phyloP scores from a whole-genome alignment of 2,329 filamentous ascomycete species.

The Calonectria crousiana region DNA sequence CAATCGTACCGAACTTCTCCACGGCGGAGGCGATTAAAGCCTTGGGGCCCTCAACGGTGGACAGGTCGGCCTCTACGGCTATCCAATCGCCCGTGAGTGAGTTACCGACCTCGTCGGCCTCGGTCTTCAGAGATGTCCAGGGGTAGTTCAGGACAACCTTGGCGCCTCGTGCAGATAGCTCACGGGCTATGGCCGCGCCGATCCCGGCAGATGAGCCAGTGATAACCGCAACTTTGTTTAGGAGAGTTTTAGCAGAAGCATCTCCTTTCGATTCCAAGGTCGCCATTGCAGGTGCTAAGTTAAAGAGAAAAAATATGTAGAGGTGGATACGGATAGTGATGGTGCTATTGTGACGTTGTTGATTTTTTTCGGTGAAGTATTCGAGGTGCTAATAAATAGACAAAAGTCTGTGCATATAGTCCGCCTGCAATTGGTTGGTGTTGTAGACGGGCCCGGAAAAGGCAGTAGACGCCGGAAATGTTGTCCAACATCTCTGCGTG shows the following conservation, averaged over 20 bases:
- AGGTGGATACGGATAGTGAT: not conserved
- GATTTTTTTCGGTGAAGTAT: not conserved
- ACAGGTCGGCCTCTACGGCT: conserved; percentile 8
- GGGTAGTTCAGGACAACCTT: conserved; percentile 15
- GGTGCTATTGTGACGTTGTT: not conserved
- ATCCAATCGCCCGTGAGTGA: not conserved
- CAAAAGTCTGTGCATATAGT: not conserved
- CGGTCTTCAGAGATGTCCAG: not conserved
- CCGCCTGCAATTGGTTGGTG: not conserved
- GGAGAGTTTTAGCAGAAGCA: not conserved
- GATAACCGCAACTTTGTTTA: conserved; percentile 11
- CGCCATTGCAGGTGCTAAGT: not conserved
- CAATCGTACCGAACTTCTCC: conserved; percentile 7
- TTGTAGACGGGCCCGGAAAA: not conserved
- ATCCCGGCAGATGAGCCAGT: conserved; percentile 12
- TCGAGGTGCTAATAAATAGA: not conserved
- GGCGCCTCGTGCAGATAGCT: not conserved
- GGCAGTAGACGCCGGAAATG: not conserved
- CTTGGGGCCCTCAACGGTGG: not conserved
- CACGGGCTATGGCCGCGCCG: not conserved
- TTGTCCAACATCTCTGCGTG: not conserved
- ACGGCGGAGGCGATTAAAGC: conserved; percentile 24
- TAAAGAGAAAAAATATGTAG: not conserved
- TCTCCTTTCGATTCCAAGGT: not conserved
- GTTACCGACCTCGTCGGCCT: not conserved